phyloP scores from a whole-genome alignment of 192 early-diverging fungal species.

The Coemansia sp. region DNA sequence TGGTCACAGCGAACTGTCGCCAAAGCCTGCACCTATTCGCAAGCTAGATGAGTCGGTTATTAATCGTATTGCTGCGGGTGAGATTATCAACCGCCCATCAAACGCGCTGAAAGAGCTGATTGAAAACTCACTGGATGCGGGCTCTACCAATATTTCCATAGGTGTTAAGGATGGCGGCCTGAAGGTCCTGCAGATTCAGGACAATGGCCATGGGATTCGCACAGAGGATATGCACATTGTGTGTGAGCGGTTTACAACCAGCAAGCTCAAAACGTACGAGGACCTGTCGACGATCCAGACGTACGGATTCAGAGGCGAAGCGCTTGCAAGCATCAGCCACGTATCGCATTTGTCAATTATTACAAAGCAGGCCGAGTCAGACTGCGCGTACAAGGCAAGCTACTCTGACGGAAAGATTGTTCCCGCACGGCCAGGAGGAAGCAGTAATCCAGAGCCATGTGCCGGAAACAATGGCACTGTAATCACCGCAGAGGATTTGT shows the following conservation, averaged over 20 bases:
- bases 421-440: slow-evolving; percentile 70
- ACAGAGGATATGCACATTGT: slow-evolving; percentile 87
- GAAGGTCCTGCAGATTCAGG: slow-evolving; percentile 92
- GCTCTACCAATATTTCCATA: slow-evolving; percentile 82
- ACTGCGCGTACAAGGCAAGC: slow-evolving; percentile 73
- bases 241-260: slow-evolving; percentile 95
- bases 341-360: slow-evolving; percentile 91
- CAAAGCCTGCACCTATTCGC: slow-evolving; percentile 61
- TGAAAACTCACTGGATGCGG: slow-evolving; percentile 95
- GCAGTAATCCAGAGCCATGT: slow-evolving; percentile 83
- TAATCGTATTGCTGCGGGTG: slow-evolving; percentile 97
- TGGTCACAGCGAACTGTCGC: neutral
- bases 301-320: slow-evolving; percentile 97
- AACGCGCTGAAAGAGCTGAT: slow-evolving; percentile 97
- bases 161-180: slow-evolving; percentile 88
- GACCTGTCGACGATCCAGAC: slow-evolving; percentile 86
- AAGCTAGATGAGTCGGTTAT: slow-evolving; percentile 85
- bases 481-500: slow-evolving; percentile 93
- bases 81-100: slow-evolving; percentile 95
- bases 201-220: slow-evolving; percentile 94
- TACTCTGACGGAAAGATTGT: slow-evolving; percentile 89
- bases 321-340: slow-evolving; percentile 94
- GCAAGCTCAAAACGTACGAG: slow-evolving; percentile 83
- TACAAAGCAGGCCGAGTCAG: slow-evolving; percentile 73
- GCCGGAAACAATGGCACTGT: slow-evolving; percentile 96